A percentile compares a stretch with the other conserved stretches of the same genome.
phyloP scores from a whole-genome alignment of 441 rosid genomes.

The Daphne laureola region DNA sequence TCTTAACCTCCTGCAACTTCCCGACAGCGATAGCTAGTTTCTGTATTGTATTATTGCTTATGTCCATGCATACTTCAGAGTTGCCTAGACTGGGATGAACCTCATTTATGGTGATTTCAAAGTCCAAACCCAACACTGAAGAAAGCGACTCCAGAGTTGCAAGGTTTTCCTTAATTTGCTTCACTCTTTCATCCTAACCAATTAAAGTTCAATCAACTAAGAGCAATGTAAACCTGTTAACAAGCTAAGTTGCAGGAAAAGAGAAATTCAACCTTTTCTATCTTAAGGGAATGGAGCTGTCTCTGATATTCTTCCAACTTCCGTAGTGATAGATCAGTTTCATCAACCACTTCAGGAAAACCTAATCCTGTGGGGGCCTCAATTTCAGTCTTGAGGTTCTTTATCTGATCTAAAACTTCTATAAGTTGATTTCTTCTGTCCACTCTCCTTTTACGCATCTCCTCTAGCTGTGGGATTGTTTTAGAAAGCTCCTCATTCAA shows the following conservation, averaged over 20 bases:
- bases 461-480: slow-evolving; percentile 71
- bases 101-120: slow-evolving; percentile 32
- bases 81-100: slow-evolving; percentile 46
- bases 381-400: slow-evolving; percentile 42
- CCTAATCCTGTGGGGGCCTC: slow-evolving; percentile 26
- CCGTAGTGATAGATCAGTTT: slow-evolving; percentile 64
- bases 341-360: slow-evolving; percentile 35
- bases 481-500: slow-evolving; percentile 61
- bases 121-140: slow-evolving; percentile 62
- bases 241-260: neutral
- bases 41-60: slow-evolving; percentile 46
- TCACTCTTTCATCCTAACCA: slow-evolving; percentile 51
- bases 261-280: slow-evolving; percentile 43
- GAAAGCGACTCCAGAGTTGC: slow-evolving; percentile 46
- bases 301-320: slow-evolving; percentile 75
- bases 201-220: slow-evolving; percentile 10
- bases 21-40: slow-evolving; percentile 39
- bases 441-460: slow-evolving; percentile 56
- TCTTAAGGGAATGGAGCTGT: slow-evolving; percentile 64
- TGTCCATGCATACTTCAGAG: slow-evolving; percentile 46
- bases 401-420: slow-evolving; percentile 54
- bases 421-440: slow-evolving; percentile 66
- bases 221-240: neutral
- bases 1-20: slow-evolving; percentile 55
- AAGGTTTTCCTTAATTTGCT: slow-evolving; percentile 62